Percentiles rank a stretch among this genome's conserved stretches.
phyloP scores from a whole-genome alignment of 2,329 filamentous ascomycete species.

The Cladosporium colombiae region DNA sequence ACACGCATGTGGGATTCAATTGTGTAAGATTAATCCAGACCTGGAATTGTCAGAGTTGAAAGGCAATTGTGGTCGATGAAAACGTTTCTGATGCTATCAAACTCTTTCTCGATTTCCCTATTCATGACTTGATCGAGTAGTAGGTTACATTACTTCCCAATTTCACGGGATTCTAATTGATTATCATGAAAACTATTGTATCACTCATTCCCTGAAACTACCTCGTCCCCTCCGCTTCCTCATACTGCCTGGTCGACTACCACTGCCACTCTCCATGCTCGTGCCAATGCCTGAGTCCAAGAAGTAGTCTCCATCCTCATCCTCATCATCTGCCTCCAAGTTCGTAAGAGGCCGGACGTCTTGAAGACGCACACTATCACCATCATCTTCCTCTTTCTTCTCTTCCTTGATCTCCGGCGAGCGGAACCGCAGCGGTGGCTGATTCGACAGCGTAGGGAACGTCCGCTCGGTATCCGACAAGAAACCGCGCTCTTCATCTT shows the following conservation, averaged over 20 bases:
- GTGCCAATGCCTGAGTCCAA: constrained; percentile 52
- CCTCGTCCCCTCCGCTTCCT: constrained; percentile 30
- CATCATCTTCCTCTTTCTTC: constrained; percentile 28
- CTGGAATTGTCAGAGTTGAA: neutral
- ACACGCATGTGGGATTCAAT: neutral
- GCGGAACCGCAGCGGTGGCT: constrained; percentile 42
- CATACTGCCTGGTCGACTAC: constrained; percentile 33
- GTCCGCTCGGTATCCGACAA: constrained; percentile 51
- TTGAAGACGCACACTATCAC: neutral
- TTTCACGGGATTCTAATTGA: neutral
- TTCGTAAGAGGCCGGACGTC: constrained; percentile 11
- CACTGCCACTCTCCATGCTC: constrained; percentile 46
- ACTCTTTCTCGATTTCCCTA: neutral
- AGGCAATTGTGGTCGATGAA: neutral
- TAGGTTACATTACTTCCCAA: neutral
- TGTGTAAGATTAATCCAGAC: neutral
- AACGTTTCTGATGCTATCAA: neutral
- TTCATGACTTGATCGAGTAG: neutral
- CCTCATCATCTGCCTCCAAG: constrained; percentile 42
- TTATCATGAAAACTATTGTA: neutral
- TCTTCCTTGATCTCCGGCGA: constrained; percentile 34
- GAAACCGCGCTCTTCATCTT: constrained; percentile 28
- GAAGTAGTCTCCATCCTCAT: constrained; percentile 48
- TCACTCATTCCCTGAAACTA: constrained; percentile 14
- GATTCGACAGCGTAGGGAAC: constrained; percentile 50